Percentiles rank a stretch among this genome's conserved stretches.
These are phyloP conservation scores for Hyphodiscus sp. DNA, from an alignment of 2,329 filamentous ascomycete genomes.

Conservation along the genomic window DNA sequence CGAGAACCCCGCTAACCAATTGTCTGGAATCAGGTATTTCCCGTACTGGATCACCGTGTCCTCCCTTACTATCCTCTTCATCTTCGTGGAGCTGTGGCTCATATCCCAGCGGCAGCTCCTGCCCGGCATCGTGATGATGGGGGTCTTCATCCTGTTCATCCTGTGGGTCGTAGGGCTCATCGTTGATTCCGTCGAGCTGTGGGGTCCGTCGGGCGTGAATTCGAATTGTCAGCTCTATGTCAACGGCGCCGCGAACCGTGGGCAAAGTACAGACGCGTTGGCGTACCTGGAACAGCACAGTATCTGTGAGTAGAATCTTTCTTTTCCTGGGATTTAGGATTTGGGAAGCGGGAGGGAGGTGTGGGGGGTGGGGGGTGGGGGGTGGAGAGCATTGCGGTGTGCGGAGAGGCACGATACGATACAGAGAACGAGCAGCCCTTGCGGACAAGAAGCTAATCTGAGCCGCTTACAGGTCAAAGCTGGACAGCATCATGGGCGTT, in stretches of 20 bases:
- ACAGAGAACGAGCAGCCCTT: too few species aligned
- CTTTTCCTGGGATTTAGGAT: neutral
- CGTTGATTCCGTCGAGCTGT: slow-evolving; percentile 55
- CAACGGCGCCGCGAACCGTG: slow-evolving; percentile 42
- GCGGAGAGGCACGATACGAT: too few species aligned
- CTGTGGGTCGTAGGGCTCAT: slow-evolving; percentile 63
- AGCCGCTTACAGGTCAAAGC: slow-evolving; percentile 41
- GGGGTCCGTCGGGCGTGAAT: slow-evolving; percentile 54
- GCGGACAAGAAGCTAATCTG: slow-evolving; percentile 11
- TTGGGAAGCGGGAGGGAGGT: too few species aligned
- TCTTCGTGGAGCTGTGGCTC: slow-evolving; percentile 56
- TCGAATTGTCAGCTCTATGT: slow-evolving; percentile 54
- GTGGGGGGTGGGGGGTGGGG: too few species aligned
- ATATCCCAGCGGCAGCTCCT: slow-evolving; percentile 56
- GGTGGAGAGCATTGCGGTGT: too few species aligned
- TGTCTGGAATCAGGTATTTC: slow-evolving; percentile 50
- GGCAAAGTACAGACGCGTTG: slow-evolving; percentile 47
- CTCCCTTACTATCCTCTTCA: slow-evolving; percentile 57
- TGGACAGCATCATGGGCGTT: slow-evolving; percentile 63
- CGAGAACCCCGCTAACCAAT: neutral
- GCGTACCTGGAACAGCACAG: slow-evolving; percentile 58
- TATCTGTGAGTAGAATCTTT: slow-evolving; percentile 47
- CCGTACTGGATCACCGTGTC: slow-evolving; percentile 57
- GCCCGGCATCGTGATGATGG: slow-evolving; percentile 59
- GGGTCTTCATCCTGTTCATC: slow-evolving; percentile 58